These are phyloP conservation scores for Corchorus olitorius DNA, from an alignment of 345 rosid genomes.

Conservation along the genomic window DNA sequence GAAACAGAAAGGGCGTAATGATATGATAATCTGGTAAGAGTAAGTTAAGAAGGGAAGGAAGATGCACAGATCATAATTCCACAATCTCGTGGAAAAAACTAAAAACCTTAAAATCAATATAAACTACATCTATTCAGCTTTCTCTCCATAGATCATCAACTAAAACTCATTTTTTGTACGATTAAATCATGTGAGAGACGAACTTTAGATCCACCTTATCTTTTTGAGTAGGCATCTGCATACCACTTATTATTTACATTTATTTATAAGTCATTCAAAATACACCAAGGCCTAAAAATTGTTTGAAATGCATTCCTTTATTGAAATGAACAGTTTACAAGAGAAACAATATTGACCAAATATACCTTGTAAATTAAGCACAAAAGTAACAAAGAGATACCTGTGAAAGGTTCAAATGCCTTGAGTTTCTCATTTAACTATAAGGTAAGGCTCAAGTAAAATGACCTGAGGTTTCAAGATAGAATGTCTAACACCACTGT, in stretches of 20 bases:
- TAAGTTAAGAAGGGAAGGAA: background rate
- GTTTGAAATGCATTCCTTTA: background rate
- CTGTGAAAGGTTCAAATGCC: constrained; percentile 8
- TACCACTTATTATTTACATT: background rate
- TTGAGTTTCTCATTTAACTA: background rate
- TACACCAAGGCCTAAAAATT: background rate
- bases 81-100: background rate
- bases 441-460: background rate
- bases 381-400: background rate
- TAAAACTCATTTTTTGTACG: background rate
- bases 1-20: background rate
- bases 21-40: background rate
- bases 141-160: background rate
- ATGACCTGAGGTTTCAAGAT: background rate
- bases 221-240: background rate
- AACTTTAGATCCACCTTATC: background rate
- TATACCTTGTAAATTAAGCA: background rate
- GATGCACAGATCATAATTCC: background rate
- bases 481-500: background rate
- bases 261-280: background rate
- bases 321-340: background rate
- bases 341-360: background rate
- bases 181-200: background rate
- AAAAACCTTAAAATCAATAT: background rate
- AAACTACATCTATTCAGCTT: background rate